Evolutionary conservation across 495 filamentous ascomycete species (phyloP), one percentile per base, ranked within the genome.

Genomic region (Penicillium herquei): DNA sequence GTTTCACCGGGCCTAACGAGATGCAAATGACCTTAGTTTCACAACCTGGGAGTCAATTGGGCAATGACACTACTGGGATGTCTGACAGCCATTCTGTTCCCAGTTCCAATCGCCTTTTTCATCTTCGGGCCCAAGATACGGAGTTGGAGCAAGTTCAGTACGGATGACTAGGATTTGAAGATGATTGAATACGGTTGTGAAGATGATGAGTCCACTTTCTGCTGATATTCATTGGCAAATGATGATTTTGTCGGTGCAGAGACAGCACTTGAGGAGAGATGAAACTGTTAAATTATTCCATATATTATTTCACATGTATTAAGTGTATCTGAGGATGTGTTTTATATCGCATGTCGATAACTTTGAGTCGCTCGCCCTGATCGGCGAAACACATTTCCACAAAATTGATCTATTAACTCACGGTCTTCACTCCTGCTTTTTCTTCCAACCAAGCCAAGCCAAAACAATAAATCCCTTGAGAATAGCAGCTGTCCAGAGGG

Each of bases 401-500:
- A 37, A 13, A 2, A 37, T 37, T 35, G 11, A 37, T 37, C 34
- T 37, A 10, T 13, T 10, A 37, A 13, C 34, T 13, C 34, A 13
- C 34, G 34, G 12, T 37, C 34, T 10, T 37, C 13, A 46, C 7
- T 49, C 46, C 12, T 52, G 8, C 50, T 43, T 34, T 7, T 42
- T 42, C 39, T 52, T 46, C 51, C 51, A 54, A 2, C 16, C 30
- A 14, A 54, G 17, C 51, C 51, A 45, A 35, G 51, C 41, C 14
- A 37, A 10, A 8, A 45, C 4, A 39, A 54, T 49, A 0, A 72
- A 31, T 2, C 70, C 62, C 67, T 89, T 89, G 33, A 87, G 51
- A 0, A 62, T 64, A 0, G 79, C 76, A 7, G 85, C 84, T 14
- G 77, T 76, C 86, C 86, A 90, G 50, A 90, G 62, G 5, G 83